Percentiles rank a stretch among this genome's conserved stretches.
phyloP scores from a whole-genome alignment of 192 early-diverging fungal species.

The Coemansia sp. region DNA sequence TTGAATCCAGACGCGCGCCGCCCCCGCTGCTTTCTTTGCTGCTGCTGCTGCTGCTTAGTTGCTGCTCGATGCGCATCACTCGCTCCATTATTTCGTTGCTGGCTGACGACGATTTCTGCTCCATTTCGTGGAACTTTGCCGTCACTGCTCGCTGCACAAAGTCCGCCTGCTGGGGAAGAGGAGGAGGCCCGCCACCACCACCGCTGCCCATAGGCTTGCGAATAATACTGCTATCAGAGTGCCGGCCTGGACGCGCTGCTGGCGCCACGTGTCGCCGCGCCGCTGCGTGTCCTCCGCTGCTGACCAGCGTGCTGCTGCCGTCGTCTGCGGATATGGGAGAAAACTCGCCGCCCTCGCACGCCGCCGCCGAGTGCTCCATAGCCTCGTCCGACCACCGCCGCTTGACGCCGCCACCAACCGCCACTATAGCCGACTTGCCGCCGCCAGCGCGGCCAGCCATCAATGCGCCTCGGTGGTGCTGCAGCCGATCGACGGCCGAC shows the following conservation, averaged over 20 bases:
- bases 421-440: constrained; percentile 16
- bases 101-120: constrained; percentile 21
- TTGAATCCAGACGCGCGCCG: constrained; percentile 25
- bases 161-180: constrained; percentile 19
- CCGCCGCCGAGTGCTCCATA: too few relatives aligned
- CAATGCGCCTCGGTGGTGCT: constrained; percentile 30
- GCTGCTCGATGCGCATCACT: constrained; percentile 52
- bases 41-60: constrained; percentile 15
- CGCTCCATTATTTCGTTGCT: constrained; percentile 52
- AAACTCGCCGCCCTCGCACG: neutral
- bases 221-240: constrained; percentile 13
- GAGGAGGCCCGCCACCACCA: too few relatives aligned
- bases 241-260: neutral
- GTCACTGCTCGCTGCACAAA: constrained; percentile 25
- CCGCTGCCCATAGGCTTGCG: neutral
- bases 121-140: constrained; percentile 19
- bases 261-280: constrained; percentile 1
- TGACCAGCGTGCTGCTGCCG: neutral
- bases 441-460: neutral
- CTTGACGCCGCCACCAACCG: constrained; percentile 18
- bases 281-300: neutral
- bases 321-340: too few relatives aligned
- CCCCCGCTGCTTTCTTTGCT: too few relatives aligned
- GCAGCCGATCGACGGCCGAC: constrained; percentile 32
- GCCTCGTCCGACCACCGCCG: constrained; percentile 38